A percentile compares a stretch with the other conserved stretches of the same genome.
Evolutionary conservation across 1,284 basidiomycete genomes (phyloP).

Genomic region (Microstroma glucosiphilum): DNA sequence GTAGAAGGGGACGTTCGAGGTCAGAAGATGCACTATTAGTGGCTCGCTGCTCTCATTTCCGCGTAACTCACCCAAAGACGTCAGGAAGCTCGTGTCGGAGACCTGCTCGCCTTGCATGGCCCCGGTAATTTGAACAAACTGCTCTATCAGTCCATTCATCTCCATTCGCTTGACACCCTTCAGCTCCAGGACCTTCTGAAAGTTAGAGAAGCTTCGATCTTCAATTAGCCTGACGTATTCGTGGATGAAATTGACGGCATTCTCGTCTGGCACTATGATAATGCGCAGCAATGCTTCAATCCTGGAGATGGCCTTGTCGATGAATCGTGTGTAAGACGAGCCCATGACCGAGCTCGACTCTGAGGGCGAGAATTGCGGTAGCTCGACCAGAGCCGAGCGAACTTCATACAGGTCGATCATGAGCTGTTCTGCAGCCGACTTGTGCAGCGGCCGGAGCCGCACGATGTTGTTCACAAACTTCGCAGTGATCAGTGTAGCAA

Average conservation of each 20-base stretch:
- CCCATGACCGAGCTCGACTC: slow-evolving; percentile 40
- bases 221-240: slow-evolving; percentile 35
- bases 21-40: too few species aligned
- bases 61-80: background rate
- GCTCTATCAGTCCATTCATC: slow-evolving; percentile 82
- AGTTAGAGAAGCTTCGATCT: slow-evolving; percentile 45
- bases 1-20: too few species aligned
- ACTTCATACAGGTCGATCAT: slow-evolving; percentile 30
- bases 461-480: slow-evolving; percentile 34
- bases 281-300: slow-evolving; percentile 34
- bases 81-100: slow-evolving; percentile 70
- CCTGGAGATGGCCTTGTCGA: slow-evolving; percentile 25
- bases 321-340: slow-evolving; percentile 35
- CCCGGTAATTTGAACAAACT: slow-evolving; percentile 74
- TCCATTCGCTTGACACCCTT: slow-evolving; percentile 76
- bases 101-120: slow-evolving; percentile 73
- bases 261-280: slow-evolving; percentile 19
- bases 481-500: slow-evolving; percentile 26
- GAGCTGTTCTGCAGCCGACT: slow-evolving; percentile 33
- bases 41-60: too few species aligned
- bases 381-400: slow-evolving; percentile 28
- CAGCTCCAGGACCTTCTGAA: slow-evolving; percentile 91
- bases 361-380: slow-evolving; percentile 56
- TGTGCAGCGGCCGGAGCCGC: slow-evolving; percentile 33
- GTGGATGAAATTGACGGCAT: slow-evolving; percentile 26